These are phyloP conservation scores for Penicillium sp. DNA, from an alignment of 2,329 filamentous ascomycete genomes.

Conservation along the genomic window DNA sequence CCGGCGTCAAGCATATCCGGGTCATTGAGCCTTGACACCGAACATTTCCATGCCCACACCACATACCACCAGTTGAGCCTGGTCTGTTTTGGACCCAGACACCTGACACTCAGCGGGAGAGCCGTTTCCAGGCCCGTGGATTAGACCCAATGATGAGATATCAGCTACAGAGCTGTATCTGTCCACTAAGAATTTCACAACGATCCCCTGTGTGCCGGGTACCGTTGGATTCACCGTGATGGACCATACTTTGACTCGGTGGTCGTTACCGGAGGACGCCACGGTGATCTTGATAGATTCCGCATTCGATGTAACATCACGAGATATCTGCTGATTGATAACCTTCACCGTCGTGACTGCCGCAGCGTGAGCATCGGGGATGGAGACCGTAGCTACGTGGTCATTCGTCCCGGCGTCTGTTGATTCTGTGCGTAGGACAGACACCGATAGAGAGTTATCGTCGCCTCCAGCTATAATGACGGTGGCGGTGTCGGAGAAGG, in stretches of 20 bases:
- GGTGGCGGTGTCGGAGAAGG: constrained; percentile 34
- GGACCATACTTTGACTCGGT: constrained; percentile 46
- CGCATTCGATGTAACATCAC: background rate
- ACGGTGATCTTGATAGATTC: constrained; percentile 23
- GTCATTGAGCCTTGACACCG: constrained; percentile 15
- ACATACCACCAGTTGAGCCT: constrained; percentile 40
- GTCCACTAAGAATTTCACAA: constrained; percentile 28
- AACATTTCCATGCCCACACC: constrained; percentile 52
- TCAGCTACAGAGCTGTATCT: constrained; percentile 53
- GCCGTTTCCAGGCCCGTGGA: constrained; percentile 20
- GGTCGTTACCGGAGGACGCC: constrained; percentile 46
- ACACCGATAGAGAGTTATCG: constrained; percentile 72
- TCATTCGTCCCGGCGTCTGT: constrained; percentile 9
- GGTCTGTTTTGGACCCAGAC: background rate
- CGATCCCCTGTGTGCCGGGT: constrained; percentile 21
- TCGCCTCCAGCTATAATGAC: constrained; percentile 76
- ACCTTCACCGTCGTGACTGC: constrained; percentile 42
- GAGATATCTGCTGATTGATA: constrained; percentile 18
- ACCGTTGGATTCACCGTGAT: constrained; percentile 30
- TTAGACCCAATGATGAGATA: constrained; percentile 50
- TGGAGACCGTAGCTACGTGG: constrained; percentile 32
- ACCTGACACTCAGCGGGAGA: background rate
- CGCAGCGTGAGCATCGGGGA: constrained; percentile 45
- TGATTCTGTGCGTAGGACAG: constrained; percentile 36
- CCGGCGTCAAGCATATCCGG: constrained; percentile 11